Evolutionary conservation across 805 yeast species (phyloP).

Genomic region (Yamadazyma ubonensis): DNA sequence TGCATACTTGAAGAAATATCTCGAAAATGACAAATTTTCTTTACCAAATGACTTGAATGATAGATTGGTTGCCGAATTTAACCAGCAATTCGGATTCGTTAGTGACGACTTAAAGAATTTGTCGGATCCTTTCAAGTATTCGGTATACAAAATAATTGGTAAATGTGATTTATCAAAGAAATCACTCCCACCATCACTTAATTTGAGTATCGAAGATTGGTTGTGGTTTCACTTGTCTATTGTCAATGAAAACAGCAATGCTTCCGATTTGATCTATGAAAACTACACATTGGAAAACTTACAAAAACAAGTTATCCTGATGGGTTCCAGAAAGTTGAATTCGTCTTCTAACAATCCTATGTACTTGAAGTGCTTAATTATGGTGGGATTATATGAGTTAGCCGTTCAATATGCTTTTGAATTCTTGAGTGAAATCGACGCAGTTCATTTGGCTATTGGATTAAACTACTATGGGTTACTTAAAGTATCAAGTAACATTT

Average conservation of each 20-base stretch:
- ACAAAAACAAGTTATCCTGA: constrained; percentile 65
- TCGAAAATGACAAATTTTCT: constrained; percentile 48
- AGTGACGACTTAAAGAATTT: constrained; percentile 44
- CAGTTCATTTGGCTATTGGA: constrained; percentile 86
- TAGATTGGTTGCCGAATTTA: constrained; percentile 75
- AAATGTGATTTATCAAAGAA: constrained; percentile 74
- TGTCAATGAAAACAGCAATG: constrained; percentile 50
- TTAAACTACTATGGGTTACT: constrained; percentile 71
- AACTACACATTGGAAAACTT: constrained; percentile 71
- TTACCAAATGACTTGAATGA: constrained; percentile 68
- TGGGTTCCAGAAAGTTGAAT: constrained; percentile 73
- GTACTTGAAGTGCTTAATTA: constrained; percentile 69
- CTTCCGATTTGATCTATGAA: constrained; percentile 61
- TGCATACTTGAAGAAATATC: constrained; percentile 67
- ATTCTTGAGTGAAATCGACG: constrained; percentile 70
- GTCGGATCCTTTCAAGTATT: constrained; percentile 86
- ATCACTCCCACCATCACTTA: constrained; percentile 63
- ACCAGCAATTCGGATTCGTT: constrained; percentile 69
- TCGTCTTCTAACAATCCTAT: constrained; percentile 62
- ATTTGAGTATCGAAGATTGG: constrained; percentile 91
- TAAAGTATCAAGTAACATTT: constrained; percentile 41
- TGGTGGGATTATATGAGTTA: constrained; percentile 77
- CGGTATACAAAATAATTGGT: constrained; percentile 90
- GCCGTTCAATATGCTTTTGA: constrained; percentile 67
- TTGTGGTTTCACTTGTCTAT: constrained; percentile 87